Conservation (phyloP, 805 yeast species). For the Komagataella kurtzmanii region DNA sequence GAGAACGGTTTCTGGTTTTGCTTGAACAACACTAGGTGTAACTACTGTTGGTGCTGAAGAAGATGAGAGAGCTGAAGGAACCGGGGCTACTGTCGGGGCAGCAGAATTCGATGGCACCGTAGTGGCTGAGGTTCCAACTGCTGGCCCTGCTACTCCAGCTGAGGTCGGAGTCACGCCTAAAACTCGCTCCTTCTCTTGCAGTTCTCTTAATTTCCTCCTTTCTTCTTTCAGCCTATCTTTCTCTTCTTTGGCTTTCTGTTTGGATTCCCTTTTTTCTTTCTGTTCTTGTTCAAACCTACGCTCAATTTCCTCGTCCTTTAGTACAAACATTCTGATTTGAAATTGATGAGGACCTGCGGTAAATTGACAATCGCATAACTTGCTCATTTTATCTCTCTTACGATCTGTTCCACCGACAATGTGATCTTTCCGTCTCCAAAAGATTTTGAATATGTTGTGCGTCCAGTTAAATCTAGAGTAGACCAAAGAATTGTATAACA, state of each 20-base stretch:
- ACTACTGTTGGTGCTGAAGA: not conserved
- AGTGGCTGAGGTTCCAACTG: not conserved
- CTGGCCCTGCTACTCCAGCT: not conserved
- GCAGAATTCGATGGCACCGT: not conserved
- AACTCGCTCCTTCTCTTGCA: not conserved
- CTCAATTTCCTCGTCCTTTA: conserved; percentile 67
- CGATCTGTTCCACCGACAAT: conserved; percentile 25
- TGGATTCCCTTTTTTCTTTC: conserved; percentile 16
- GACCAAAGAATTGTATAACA: conserved; percentile 55
- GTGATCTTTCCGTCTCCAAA: conserved; percentile 41
- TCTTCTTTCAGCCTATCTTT: conserved; percentile 5
- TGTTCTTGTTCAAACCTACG: conserved; percentile 20
- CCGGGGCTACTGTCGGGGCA: not conserved
- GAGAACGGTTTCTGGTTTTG: not conserved
- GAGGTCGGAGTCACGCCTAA: not conserved
- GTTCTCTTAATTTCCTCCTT: conserved; percentile 2
- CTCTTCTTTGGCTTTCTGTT: conserved; percentile 7
- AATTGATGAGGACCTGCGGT: conserved; percentile 76
- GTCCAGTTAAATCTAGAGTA: conserved; percentile 63
- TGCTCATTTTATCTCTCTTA: conserved; percentile 75
- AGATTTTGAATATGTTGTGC: conserved; percentile 56
- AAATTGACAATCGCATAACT: conserved; percentile 64
- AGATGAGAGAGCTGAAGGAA: not conserved
- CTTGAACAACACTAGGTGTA: not conserved
- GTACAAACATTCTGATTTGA: conserved; percentile 66